Base-by-base conservation (phyloP, 179 eudicot genomes). In the Amaranthus tricolor region DNA sequence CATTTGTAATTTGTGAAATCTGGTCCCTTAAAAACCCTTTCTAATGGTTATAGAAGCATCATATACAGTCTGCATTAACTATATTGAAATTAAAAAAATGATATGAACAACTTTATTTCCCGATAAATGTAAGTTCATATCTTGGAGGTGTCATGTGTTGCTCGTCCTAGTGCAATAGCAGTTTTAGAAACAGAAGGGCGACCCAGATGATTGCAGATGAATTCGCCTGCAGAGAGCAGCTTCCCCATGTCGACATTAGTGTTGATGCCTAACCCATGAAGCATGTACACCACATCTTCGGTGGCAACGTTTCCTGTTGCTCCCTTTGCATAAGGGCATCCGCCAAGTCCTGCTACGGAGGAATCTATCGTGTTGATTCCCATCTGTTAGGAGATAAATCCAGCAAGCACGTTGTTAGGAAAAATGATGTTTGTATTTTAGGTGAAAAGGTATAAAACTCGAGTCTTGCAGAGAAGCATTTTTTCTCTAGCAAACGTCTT, bases 261-360 rank as follows among this genome's bases (percentile, higher is more conserved):
- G 63, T 81, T 76, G 47, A 89, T 83, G 21, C 94, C 94, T 6
- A 89, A 86, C 13, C 94, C 94, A 59, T 86, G 77, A 51, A 89
- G 92, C 94, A 89, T 89, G 86, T 88, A 89, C 16, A 89, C 92
- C 20, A 89, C 94, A 66, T 89, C 94, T 82, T 89, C 94, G 0
- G 94, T 89, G 31, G 94, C 88, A 64, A 89, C 94, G 58, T 89
- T 89, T 17, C 94, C 94, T 6, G 94, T 86, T 44, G 94, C 94
- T 71, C 94, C 94, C 81, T 88, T 89, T 6, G 94, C 94, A 59
- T 89, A 89, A 51, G 94, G 94, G 82, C 94, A 89, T 6, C 94
- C 94, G 65, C 94, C 94, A 16, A 89, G 89, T 57, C 94, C 94
- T 49, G 89, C 89, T 50, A 88, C 56, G 3, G 94, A 88, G 58